Evolutionary conservation across 164 flowering plant species (phyloP), one percentile per base, ranked within the genome.

Genomic region (Litsea cubeba): DNA sequence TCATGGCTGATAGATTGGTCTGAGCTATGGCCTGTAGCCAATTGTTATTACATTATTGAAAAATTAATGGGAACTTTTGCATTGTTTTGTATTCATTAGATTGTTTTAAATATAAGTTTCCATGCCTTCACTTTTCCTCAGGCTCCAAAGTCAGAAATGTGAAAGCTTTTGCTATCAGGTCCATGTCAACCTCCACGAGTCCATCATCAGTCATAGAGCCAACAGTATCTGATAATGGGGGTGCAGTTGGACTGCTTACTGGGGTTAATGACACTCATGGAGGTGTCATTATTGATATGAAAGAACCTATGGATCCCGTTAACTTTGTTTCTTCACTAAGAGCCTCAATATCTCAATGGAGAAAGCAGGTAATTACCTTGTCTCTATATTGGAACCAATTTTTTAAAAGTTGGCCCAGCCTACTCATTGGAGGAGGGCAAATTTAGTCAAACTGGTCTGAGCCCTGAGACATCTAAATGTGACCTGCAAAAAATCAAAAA

Each of bases 211-310:
- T 51, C 0, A 50, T 65, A 68, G 83, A 71, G 22, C 60, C 60
- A 62, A 20, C 69, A 25, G 69, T 65, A 28, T 24, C 67, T 24
- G 87, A 77, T 76, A 76, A 82, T 76, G 85, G 77, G 24, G 40
- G 58, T 6, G 78, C 64, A 12, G 83, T 63, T 75, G 77, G 76
- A 65, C 60, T 86, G 28, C 88, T 89, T 68, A 72, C 68, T 12
- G 81, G 77, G n/a, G 14, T 15, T 1, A 65, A 87, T 17, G 93
- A 89, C 71, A 72, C 75, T 1, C 75, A 82, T 76, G 91, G 78
- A 30, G 93, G 91, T 63, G 83, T 89, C 20, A 83, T 81, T 25
- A 84, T 87, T 32, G 85, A 89, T 11, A 75, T 89, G 82, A 72
- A 81, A 76, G 80, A 80, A 28, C 75, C 88, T 49, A 84, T 89